phyloP scores from a whole-genome alignment of 1,284 basidiomycete species.

The Violaceomyces palustris region DNA sequence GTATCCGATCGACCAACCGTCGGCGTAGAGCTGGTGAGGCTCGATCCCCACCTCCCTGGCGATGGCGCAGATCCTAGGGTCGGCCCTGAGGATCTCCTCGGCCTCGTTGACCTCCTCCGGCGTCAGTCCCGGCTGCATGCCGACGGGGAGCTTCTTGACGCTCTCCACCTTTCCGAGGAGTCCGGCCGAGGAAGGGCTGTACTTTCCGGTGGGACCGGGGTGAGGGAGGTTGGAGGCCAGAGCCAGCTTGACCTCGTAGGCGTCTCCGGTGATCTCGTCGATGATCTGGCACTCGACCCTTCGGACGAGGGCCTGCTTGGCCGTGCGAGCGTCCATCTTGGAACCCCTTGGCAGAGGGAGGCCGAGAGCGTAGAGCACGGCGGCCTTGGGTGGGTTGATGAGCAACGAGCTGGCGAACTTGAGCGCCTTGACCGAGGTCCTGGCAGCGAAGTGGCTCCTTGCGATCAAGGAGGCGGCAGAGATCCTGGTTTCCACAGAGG shows the following conservation, averaged over 20 bases:
- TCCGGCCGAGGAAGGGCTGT: constrained; percentile 10
- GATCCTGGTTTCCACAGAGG: too few relatives aligned
- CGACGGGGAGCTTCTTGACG: constrained; percentile 61
- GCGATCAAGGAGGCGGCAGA: constrained; percentile 18
- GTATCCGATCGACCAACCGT: constrained; percentile 53
- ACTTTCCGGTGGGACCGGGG: constrained; percentile 18
- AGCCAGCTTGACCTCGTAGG: constrained; percentile 60
- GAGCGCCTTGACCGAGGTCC: constrained; percentile 39
- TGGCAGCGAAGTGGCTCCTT: constrained; percentile 19
- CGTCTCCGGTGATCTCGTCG: constrained; percentile 58
- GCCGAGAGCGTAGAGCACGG: constrained; percentile 13
- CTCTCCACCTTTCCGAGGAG: constrained; percentile 19
- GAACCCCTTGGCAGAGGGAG: constrained; percentile 16
- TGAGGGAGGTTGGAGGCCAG: constrained; percentile 15
- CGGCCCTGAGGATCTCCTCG: constrained; percentile 65
- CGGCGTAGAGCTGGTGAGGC: constrained; percentile 70
- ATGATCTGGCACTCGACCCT: constrained; percentile 61
- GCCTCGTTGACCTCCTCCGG: constrained; percentile 69
- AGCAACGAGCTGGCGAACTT: constrained; percentile 51
- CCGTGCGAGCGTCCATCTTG: constrained; percentile 13
- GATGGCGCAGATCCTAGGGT: constrained; percentile 64
- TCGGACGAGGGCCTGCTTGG: constrained; percentile 18
- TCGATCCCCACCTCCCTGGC: constrained; percentile 71
- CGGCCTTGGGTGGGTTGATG: constrained; percentile 15
- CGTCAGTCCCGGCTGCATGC: constrained; percentile 71